Base-by-base conservation (phyloP, 2,329 filamentous ascomycete genomes). In the Aspergillus uvarum region DNA sequence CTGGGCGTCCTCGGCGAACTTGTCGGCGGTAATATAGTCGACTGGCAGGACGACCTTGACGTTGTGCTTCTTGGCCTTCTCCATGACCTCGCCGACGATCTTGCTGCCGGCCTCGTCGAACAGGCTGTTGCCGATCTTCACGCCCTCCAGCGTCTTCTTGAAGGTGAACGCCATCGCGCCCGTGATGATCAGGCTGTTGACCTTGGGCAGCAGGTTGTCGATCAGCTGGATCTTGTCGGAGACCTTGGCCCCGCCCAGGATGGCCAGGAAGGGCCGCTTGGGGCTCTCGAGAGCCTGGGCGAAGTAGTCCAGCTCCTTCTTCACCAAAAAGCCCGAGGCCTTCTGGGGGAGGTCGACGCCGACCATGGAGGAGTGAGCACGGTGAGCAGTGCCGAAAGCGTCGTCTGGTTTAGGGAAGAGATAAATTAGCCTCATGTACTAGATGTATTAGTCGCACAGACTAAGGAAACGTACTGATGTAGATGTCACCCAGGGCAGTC, bases 231-330 rank as follows among this genome's bases (percentile, higher is more conserved):
- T 99, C 89, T 99, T 99, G 86, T 99, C 95, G 49, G 92, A 96
- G 69, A 99, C 92, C 87, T 99, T 99, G 77, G 95, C 92, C 70
- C 95, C 95, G 71, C 95, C 95, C 56, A 99, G 90, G 76, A 99
- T 99, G 77, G 95, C 96, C 57, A 99, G 89, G 90, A 99, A 99
- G 63, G 95, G 95, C 59, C 94, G 89, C 82, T 96, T 85, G 63
- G 95, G 95, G 71, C 85, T 87, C 83, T 99, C 95, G 63, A 99
- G 90, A 44, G 92, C 95, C 83, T 97, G 87, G 67, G 95, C 95
- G 76, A 99, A 99, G 88, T 99, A 99, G 77, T 99, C 95, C 65
- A 99, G 90, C 82, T 99, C 95, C 85, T 98, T 99, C 90, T 99
- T 99, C 85, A 99, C 92, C 74, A 99, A 88, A 88, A 97, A 99